Percentiles rank a stretch among this genome's conserved stretches.
Evolutionary conservation across 2,329 filamentous ascomycete species (phyloP).

Genomic region (Trichoderma koningii): DNA sequence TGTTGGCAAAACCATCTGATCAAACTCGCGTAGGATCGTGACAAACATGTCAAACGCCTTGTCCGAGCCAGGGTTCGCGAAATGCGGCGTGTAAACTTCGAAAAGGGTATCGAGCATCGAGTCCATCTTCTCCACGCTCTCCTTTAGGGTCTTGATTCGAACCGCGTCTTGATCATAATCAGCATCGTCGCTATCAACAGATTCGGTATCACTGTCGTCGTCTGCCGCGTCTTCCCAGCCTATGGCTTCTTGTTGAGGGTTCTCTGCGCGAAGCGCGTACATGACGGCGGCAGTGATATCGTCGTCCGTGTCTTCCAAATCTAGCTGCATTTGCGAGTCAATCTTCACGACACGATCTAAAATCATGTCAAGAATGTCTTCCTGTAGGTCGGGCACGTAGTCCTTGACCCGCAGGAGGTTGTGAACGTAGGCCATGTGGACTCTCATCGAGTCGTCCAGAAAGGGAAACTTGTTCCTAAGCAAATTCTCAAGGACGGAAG

Average conservation of each 20-base stretch:
- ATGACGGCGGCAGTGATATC: conserved; percentile 76
- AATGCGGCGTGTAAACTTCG: conserved; percentile 73
- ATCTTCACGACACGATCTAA: conserved; percentile 88
- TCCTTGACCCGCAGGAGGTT: conserved; percentile 77
- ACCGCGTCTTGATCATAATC: conserved; percentile 64
- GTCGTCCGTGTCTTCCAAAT: conserved; percentile 90
- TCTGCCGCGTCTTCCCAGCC: conserved; percentile 53
- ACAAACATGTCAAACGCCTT: conserved; percentile 73
- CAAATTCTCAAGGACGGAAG: conserved; percentile 67
- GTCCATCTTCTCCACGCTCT: conserved; percentile 89
- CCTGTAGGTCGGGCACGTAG: conserved; percentile 76
- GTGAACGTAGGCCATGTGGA: conserved; percentile 84
- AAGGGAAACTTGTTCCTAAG: conserved; percentile 72
- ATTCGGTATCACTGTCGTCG: conserved; percentile 70
- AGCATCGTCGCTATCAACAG: conserved; percentile 68
- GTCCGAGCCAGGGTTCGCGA: conserved; percentile 67
- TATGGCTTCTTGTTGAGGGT: conserved; percentile 31
- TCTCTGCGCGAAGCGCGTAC: conserved; percentile 45
- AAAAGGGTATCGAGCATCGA: conserved; percentile 87
- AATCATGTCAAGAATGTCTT: conserved; percentile 80
- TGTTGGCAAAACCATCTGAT: conserved; percentile 83
- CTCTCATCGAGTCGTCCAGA: conserved; percentile 71
- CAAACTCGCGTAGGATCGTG: conserved; percentile 81
- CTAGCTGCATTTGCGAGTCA: conserved; percentile 91
- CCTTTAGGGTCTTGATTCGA: conserved; percentile 70